These are phyloP conservation scores for Tricharina praecox DNA, from an alignment of 495 filamentous ascomycete genomes.

Conservation along the genomic window DNA sequence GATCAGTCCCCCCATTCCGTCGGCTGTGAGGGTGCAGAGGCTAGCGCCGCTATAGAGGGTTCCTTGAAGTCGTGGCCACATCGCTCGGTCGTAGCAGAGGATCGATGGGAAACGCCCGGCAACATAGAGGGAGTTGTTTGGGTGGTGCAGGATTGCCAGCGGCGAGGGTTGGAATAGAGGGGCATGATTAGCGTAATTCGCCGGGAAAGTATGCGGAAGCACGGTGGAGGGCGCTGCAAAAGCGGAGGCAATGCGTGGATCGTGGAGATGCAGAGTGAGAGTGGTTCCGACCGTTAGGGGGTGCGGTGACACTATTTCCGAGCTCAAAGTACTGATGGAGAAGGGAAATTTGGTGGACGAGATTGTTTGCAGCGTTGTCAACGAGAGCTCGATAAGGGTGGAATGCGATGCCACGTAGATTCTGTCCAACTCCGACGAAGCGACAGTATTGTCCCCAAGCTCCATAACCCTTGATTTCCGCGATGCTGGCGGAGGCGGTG, in stretches of 20 bases:
- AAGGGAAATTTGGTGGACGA: slow-evolving; percentile 61
- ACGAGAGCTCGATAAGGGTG: slow-evolving; percentile 10
- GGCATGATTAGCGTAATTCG: slow-evolving; percentile 29
- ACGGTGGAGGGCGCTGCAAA: slow-evolving; percentile 14
- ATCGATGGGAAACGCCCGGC: slow-evolving; percentile 84
- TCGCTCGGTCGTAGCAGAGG: slow-evolving; percentile 72
- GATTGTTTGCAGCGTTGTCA: slow-evolving; percentile 57
- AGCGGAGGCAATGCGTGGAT: slow-evolving; percentile 39
- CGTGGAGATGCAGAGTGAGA: slow-evolving; percentile 67
- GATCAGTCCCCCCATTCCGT: slow-evolving; percentile 46
- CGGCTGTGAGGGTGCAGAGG: slow-evolving; percentile 57
- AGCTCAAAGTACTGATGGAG: slow-evolving; percentile 60
- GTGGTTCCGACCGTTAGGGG: slow-evolving; percentile 79
- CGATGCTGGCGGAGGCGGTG: slow-evolving; percentile 1
- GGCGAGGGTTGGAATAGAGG: slow-evolving; percentile 68
- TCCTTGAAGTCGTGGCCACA: slow-evolving; percentile 58
- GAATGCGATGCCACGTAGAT: slow-evolving; percentile 1
- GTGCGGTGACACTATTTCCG: slow-evolving; percentile 50
- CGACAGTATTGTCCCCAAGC: slow-evolving; percentile 1
- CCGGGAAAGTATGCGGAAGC: slow-evolving; percentile 11
- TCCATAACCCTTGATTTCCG: slow-evolving; percentile 1
- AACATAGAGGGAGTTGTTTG: slow-evolving; percentile 54
- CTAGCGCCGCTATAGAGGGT: slow-evolving; percentile 72
- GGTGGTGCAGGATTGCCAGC: slow-evolving; percentile 60
- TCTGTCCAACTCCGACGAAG: slow-evolving; percentile 1